A percentile compares a stretch with the other conserved stretches of the same genome.
Conservation (phyloP, 1,284 basidiomycete genomes). For the Cutaneotrichosporon mucoides region DNA sequence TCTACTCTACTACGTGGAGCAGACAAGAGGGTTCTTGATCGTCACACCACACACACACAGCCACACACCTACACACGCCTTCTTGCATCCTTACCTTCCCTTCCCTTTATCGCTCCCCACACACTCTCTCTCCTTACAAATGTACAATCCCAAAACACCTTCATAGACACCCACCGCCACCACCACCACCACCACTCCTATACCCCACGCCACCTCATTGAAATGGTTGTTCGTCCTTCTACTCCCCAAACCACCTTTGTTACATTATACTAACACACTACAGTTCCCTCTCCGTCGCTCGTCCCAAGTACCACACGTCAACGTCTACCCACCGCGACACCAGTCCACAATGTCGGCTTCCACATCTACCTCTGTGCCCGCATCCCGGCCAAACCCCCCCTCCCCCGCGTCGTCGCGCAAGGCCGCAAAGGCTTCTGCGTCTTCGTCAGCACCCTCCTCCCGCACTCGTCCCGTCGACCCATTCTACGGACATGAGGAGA, state of each 20-base stretch:
- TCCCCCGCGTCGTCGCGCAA: slow-evolving; percentile 43
- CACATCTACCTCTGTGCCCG: slow-evolving; percentile 23
- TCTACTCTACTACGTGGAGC: too few relatives aligned
- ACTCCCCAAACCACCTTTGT: too few relatives aligned
- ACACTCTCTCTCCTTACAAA: not conserved
- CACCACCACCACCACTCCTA: not conserved
- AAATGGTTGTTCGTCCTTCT: slow-evolving; percentile 1
- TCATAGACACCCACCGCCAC: not conserved
- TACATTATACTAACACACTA: too few relatives aligned
- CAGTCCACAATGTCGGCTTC: not conserved
- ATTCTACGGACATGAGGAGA: slow-evolving; percentile 73
- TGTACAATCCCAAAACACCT: not conserved
- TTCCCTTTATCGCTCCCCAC: not conserved
- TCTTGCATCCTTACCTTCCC: not conserved
- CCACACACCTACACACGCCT: not conserved
- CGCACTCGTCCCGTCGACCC: slow-evolving; percentile 54
- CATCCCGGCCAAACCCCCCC: slow-evolving; percentile 35
- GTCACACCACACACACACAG: too few relatives aligned
- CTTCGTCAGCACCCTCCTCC: slow-evolving; percentile 39
- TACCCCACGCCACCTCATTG: not conserved
- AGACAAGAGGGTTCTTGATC: too few relatives aligned
- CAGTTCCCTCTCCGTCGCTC: slow-evolving; percentile 1
- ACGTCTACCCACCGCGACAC: not conserved
- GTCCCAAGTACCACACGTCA: not conserved
- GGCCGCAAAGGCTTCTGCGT: slow-evolving; percentile 40